These are phyloP conservation scores for Pythium rhizo-oryzae DNA, from an alignment of 352 stramenopile species.

Conservation along the genomic window DNA sequence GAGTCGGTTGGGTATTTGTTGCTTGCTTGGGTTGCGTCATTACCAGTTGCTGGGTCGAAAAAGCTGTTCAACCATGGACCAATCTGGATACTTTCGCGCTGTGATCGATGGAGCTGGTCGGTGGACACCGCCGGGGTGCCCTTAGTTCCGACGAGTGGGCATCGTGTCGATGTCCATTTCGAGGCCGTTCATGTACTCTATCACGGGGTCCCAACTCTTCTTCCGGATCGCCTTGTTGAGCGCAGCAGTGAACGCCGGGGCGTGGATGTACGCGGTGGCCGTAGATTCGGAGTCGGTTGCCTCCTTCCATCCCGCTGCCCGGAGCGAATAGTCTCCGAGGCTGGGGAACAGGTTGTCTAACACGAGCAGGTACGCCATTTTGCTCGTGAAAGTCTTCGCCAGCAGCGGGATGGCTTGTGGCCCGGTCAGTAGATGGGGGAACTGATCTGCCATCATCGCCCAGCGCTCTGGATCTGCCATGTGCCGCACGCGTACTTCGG, in stretches of 20 bases:
- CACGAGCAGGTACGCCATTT: neutral
- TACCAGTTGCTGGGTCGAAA: neutral
- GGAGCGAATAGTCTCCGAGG: neutral
- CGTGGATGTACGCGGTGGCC: neutral
- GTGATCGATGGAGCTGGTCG: neutral
- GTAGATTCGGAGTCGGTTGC: neutral
- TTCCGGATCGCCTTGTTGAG: neutral
- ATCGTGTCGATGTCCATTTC: neutral
- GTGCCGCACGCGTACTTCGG: too few relatives aligned
- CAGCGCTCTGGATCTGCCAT: too few relatives aligned
- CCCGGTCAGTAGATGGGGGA: neutral
- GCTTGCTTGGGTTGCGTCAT: neutral
- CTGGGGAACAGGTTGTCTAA: neutral
- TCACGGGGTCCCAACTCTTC: neutral
- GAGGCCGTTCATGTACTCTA: neutral
- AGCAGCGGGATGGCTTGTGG: neutral
- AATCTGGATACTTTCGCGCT: neutral
- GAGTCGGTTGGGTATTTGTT: neutral
- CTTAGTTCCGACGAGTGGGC: neutral
- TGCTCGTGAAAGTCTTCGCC: neutral
- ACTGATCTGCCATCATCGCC: too few relatives aligned
- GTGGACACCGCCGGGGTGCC: neutral
- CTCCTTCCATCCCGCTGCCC: neutral
- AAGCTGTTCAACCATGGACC: neutral
- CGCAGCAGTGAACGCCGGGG: neutral